Percentiles rank a stretch among this genome's conserved stretches.
Conservation (phyloP, 1,284 basidiomycete genomes). For the Pseudozyma flocculosa region DNA sequence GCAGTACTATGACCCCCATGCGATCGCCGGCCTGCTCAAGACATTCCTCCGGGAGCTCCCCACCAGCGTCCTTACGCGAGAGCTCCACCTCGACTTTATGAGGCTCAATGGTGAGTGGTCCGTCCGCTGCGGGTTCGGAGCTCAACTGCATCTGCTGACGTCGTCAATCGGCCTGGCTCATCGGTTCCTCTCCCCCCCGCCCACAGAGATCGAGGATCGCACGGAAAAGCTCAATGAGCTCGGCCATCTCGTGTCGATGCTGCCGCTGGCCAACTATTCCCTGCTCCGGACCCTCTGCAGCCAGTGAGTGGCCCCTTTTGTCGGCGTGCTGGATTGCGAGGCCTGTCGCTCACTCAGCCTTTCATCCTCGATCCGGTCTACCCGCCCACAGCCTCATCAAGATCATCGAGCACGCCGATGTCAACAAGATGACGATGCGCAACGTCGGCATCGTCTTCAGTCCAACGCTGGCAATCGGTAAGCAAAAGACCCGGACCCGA, state of each 20-base stretch:
- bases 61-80: conserved; percentile 47
- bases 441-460: conserved; percentile 92
- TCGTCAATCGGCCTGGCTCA: background rate
- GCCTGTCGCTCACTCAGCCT: no score
- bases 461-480: conserved; percentile 51
- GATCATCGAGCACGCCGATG: conserved; percentile 81
- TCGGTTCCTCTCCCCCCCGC: background rate
- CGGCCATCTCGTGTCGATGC: conserved; percentile 76
- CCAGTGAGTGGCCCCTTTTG: conserved; percentile 61
- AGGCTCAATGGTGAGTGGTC: conserved; percentile 29
- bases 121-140: no score
- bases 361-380: background rate
- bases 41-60: conserved; percentile 52
- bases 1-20: conserved; percentile 48
- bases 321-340: no score
- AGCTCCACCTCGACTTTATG: conserved; percentile 52
- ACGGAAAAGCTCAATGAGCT: conserved; percentile 85
- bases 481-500: no score
- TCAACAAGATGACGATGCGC: conserved; percentile 98
- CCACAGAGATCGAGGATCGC: conserved; percentile 77
- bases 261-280: conserved; percentile 90
- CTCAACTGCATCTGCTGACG: no score
- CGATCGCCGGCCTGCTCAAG: conserved; percentile 53
- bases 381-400: conserved; percentile 67
- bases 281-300: conserved; percentile 87